Base-by-base conservation (phyloP, 2,329 filamentous ascomycete species). In the Cercospora brassicicola region DNA sequence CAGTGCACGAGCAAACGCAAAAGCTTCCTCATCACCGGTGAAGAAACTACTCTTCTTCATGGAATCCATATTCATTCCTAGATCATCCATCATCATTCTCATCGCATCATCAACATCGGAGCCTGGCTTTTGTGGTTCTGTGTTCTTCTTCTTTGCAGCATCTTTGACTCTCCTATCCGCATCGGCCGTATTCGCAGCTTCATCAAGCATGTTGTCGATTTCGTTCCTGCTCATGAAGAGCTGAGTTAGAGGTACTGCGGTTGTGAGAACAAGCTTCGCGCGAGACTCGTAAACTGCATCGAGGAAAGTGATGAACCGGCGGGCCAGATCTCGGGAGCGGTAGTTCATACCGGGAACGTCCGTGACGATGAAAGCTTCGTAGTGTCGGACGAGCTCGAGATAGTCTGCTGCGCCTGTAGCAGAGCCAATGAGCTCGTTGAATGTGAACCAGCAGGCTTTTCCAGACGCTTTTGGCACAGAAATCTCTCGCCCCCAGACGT, bases 221-320 rank as follows among this genome's bases (percentile, higher is more conserved):
- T 84, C 82, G 48, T 79, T 74, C 18, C 75, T 71, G 8, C 77
- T 75, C 67, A 81, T 76, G 68, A 98, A 99, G 36, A 98, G 88
- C 77, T 96, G 90, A 7, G 88, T 88, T 2, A 99, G 84, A 0
- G 94, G 93, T 59, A 94, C 92, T 48, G 90, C 93, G 2, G 92
- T 94, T 0, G 95, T 99, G 65, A 99, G 87, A 15, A 98, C 94
- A 7, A 99, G 87, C 81, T 97, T 98, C n/a, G 93, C 94, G 79
- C 94, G 87, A 30, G 86, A 85, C 80, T 99, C 95, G 77, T 99
- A 99, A 4, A 97, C 90, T 5, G 95, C 94, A 78, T 99, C 95
- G 72, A 99, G 92, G 74, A 99, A 97, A 0, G 94, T 99, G 78
- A 99, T 99, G 80, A 99, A 97, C 4, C 95, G 87, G 11, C 95